Evolutionary conservation across 2,329 filamentous ascomycete species (phyloP).

Genomic region (Botryosphaeria dothidea): DNA sequence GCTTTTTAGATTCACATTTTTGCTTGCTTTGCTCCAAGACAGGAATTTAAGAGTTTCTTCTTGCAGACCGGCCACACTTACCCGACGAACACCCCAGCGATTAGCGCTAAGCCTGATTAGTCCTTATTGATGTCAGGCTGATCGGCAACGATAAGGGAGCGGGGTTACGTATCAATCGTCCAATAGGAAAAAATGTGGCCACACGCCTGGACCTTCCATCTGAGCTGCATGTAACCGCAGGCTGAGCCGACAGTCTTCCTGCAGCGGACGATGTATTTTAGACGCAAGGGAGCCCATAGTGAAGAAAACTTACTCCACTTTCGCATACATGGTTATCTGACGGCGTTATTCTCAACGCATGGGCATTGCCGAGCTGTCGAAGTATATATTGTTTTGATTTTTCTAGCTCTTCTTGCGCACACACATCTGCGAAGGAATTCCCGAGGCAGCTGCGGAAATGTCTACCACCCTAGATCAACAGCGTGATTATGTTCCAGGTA

Average conservation of each 20-base stretch:
- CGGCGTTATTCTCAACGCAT: not conserved
- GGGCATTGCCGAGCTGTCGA: too few relatives aligned
- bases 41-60: too few relatives aligned
- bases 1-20: too few relatives aligned
- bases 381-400: too few relatives aligned
- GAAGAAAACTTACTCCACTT: not conserved
- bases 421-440: not conserved
- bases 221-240: not conserved
- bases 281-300: not conserved
- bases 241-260: too few relatives aligned
- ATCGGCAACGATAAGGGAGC: slow-evolving; percentile 1
- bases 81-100: too few relatives aligned
- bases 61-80: too few relatives aligned
- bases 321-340: not conserved
- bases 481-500: slow-evolving; percentile 32
- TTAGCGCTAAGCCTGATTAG: not conserved
- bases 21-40: too few relatives aligned
- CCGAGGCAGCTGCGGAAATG: not conserved
- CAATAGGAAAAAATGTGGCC: not conserved
- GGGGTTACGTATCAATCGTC: not conserved
- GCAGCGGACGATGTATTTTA: not conserved
- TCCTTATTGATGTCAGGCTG: not conserved
- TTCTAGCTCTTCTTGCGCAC: too few relatives aligned
- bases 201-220: not conserved
- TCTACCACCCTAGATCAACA: not conserved